Evolutionary conservation across 2,329 filamentous ascomycete species (phyloP), one percentile per base, ranked within the genome.

Genomic region (Xylaria sp.): DNA sequence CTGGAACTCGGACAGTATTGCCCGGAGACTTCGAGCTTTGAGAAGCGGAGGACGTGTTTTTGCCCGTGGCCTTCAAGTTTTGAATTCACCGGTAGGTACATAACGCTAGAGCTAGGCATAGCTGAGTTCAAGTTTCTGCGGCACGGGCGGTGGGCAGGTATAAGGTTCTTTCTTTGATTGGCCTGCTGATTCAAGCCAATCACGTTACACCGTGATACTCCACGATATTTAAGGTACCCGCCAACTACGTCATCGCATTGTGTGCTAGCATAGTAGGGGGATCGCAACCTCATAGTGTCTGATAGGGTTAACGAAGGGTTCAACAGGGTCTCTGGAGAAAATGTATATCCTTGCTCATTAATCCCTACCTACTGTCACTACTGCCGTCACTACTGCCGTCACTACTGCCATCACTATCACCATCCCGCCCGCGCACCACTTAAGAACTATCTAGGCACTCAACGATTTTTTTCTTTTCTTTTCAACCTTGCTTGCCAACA

Each of bases 111-210:
- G 16, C 13, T 32, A 3, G 13, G 13, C 1, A 16, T 42, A 29
- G 12, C 8, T 47, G 12, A 40, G 42, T 53, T 44, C 35, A 54
- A 35, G 32, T 65, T 61, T 65, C 42, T 58, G 66, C 66, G 66
- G 66, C 42, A 60, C 40, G 51, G 42, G 66, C 66, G 61, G 66
- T 44, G n/a, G n/a, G 27, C 5, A 21, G 21, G 29, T 6, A 6
- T 50, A 6, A 13, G n/a, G n/a, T n/a, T n/a, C n/a, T n/a, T n/a
- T n/a, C n/a, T 18, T 47, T 23, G 59, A 35, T 53, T 62, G 37
- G 61, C 23, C 35, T 32, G 16, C 32, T 32, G 16, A 23, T 27
- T 25, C 40, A 27, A 23, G 40, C 61, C 42, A 63, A 58, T 50
- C 29, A 63, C 42, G 27, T 63, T 27, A 35, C 51, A 57, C 21